Conservation (phyloP, 2,329 filamentous ascomycete species). For the Colletotrichum zoysiae region DNA sequence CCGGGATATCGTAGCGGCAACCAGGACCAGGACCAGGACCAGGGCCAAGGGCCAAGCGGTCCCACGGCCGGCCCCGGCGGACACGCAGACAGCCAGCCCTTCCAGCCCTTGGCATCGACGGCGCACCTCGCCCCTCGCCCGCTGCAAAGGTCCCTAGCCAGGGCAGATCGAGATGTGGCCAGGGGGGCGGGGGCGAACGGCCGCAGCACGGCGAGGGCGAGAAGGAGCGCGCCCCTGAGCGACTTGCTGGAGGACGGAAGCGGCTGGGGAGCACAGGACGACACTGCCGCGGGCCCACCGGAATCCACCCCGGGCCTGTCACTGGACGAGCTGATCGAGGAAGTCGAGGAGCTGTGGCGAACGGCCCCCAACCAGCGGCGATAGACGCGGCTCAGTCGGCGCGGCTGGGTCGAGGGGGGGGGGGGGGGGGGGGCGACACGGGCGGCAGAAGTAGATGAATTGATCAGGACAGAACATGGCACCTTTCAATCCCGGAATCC, state of each 20-base stretch:
- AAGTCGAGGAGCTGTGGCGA: slow-evolving; percentile 40
- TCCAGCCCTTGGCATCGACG: background rate
- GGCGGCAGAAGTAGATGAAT: background rate
- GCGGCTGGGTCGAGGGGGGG: background rate
- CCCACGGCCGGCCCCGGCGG: background rate
- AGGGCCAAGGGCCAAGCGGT: slow-evolving; percentile 1
- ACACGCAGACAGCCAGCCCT: background rate
- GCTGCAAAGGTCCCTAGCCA: background rate
- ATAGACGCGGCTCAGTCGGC: background rate
- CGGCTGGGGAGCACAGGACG: background rate
- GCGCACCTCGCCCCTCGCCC: slow-evolving; percentile 5
- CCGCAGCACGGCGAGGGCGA: background rate
- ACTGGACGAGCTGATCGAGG: slow-evolving; percentile 34
- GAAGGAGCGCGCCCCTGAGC: slow-evolving; percentile 8
- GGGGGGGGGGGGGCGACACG: background rate
- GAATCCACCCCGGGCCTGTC: slow-evolving; percentile 9
- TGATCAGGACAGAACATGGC: background rate
- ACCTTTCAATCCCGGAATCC: background rate
- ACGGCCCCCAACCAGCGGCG: slow-evolving; percentile 1
- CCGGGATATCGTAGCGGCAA: background rate
- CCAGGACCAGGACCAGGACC: too few species aligned
- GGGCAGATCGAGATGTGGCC: background rate
- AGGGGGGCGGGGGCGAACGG: background rate
- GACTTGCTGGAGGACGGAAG: slow-evolving; percentile 17
- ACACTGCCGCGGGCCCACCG: background rate